phyloP scores from a whole-genome alignment of 73 alveolate genomes.

The Tetrahymena malaccensis region DNA sequence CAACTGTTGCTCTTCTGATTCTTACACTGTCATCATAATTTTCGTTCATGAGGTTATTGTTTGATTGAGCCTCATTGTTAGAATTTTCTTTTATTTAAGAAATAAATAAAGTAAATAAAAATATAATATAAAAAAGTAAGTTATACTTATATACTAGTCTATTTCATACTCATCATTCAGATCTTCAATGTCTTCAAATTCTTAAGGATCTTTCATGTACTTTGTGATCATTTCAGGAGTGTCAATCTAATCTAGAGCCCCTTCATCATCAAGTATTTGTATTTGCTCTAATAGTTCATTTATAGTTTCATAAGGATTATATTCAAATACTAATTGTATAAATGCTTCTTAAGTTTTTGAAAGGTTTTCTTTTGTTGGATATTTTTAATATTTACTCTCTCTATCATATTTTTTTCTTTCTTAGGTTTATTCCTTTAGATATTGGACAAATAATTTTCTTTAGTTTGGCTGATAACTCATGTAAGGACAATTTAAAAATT shows the following conservation, averaged over 20 bases:
- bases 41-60: background rate
- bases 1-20: background rate
- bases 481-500: background rate
- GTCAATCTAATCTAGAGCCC: background rate
- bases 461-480: background rate
- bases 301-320: background rate
- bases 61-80: background rate
- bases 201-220: background rate
- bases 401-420: background rate
- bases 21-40: background rate
- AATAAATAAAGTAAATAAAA: background rate
- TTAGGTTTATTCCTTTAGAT: background rate
- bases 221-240: background rate
- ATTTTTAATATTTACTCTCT: background rate
- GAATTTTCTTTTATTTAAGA: background rate
- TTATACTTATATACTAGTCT: background rate
- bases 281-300: background rate
- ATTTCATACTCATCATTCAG: background rate
- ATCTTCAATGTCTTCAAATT: background rate
- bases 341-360: background rate
- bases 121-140: background rate
- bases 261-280: background rate
- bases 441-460: background rate
- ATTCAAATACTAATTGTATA: background rate
- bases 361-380: background rate